Base-by-base conservation (phyloP, 169 alveolate genomes). In the Plasmodium cynomolgi region DNA sequence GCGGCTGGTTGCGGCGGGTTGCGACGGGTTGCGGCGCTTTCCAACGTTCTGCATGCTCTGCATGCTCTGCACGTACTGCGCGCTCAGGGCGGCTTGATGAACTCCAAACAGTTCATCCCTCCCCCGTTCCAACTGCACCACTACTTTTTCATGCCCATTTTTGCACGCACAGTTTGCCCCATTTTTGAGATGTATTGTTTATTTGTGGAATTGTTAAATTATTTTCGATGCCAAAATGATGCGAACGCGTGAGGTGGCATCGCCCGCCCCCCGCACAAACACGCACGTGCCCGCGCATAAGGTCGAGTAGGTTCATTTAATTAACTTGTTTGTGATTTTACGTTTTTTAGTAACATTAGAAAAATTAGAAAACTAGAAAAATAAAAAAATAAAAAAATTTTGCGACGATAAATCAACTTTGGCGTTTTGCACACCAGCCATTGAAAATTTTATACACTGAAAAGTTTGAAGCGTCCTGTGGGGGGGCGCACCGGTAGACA, bases 191-290 rank as follows among this genome's bases (percentile, higher is more conserved):
- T 29, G 58, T 77, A 75, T 86, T 86, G 93, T 86, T 86, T 75
- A 86, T 86, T 86, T 86, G 93, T 86, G 72, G 72, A 86, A 37
- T 86, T 86, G 86, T 86, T 86, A 86, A 79, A 54, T 54, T 54
- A 58, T 33, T 72, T 73, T 74, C 31, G 41, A 79, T 33, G 86
- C 71, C 80, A 75, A 74, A 85, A 47, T 56, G 41, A 47, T 20
- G 41, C 23, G 62, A 23, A 83, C 54, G 81, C 26, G 33, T 2
- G 34, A 29, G 56, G 39, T 33, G 13, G 31, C 75, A 20, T 72
- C 47, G 23, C 3, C 41, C 47, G 47, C 13, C 26, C 7, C 50
- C 1, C 17, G 20, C 50, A 29, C 47, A 23, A 20, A 29, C 37
- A 23, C 39, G 44, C 31, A 31, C 79, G 33, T 44, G 29, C 84